Evolutionary conservation across 495 filamentous ascomycete genomes (phyloP), one percentile per base, ranked within the genome.

Genomic region (Cairneyella variabilis): DNA sequence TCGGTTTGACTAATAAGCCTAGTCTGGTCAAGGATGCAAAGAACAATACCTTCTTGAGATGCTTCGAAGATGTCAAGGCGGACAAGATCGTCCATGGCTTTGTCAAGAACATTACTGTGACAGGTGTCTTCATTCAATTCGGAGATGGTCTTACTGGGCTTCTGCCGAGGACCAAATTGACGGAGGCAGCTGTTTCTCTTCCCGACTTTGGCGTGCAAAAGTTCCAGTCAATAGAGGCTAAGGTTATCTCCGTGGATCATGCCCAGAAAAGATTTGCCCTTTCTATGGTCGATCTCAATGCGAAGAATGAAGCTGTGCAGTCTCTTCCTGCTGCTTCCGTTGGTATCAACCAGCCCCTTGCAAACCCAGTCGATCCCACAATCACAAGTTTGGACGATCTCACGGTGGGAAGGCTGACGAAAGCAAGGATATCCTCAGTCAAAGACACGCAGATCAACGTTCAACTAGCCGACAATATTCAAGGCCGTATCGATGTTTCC

Each of bases 371-470:
- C 27, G 91, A 96, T 51, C 76, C 79, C 21, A 72, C 70, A 20
- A 74, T 88, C 44, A 78, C 70, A 27, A 76, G 81, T 5, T 73
- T 86, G 21, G 78, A 83, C 43, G 89, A 95, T 60, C 76, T 92
- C 40, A 70, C 70, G 11, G 74, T 90, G 46, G 93, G 93, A 42
- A 86, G 79, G 59, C 61, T 89, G 43, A 88, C 85, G 23, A 89
- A 91, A 67, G 93, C 86, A 28, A 84, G 77, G 51, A 81, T 98
- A 37, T 75, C 74, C 36, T 88, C 89, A 8, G 69, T 95, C 56
- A 96, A 93, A 66, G 83, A 82, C 26, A 96, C 91, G 0, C 93
- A 97, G 63, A 70, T 98, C 47, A 96, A 97, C 59, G 89, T 97
- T 17, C 81, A 85, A 53, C 76, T 97, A 51, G 89, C 90, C 37